Base-by-base conservation (phyloP, 2,329 filamentous ascomycete genomes). In the Harringtonia lauricola region DNA sequence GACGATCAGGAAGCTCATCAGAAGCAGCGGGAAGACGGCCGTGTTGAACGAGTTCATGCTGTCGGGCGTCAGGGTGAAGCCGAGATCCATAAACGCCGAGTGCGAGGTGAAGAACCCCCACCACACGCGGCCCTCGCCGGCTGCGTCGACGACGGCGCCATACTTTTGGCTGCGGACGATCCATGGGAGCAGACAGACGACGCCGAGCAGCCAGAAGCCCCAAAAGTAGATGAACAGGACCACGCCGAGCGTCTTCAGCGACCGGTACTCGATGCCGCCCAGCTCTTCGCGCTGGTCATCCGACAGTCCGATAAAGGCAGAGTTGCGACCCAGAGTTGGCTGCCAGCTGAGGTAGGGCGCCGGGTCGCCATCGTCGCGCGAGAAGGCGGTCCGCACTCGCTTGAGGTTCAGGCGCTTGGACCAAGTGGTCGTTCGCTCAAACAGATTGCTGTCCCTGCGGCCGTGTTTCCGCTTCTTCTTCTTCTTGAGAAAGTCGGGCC, bases 301-400 rank as follows among this genome's bases (percentile, higher is more conserved):
- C 0, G 83, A 86, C 51, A 98, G 63, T 52, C 89, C 86, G 13
- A 92, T 74, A 56, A 96, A 98, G 31, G 86, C 83, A 12, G 90
- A 96, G 60, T 98, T 98, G 49, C 92, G 80, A 21, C 84, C 90
- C 43, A 95, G 76, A 0, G 92, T 98, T 2, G 92, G 87, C 47
- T 89, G 82, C 76, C 87, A 96, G 60, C 87, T 95, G 41, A 98
- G 74, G 60, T 98, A 98, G 0, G 92, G 92, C 66, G 86, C 84
- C 1, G 59, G 57, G 28, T 79, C 71, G 2, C 64, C 64, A n/a
- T 62, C 58, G 35, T 74, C 72, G 21, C 76, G 68, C 14, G 72
- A 72, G 43, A 73, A 63, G 9, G 64, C 74, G 1, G 68, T 72
- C 46, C 72, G 71, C 51, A 89, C 69, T 45, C 66, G 79, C 39